Base-by-base conservation (phyloP, 768 basidiomycete genomes). In the Boletus eberwhitei region DNA sequence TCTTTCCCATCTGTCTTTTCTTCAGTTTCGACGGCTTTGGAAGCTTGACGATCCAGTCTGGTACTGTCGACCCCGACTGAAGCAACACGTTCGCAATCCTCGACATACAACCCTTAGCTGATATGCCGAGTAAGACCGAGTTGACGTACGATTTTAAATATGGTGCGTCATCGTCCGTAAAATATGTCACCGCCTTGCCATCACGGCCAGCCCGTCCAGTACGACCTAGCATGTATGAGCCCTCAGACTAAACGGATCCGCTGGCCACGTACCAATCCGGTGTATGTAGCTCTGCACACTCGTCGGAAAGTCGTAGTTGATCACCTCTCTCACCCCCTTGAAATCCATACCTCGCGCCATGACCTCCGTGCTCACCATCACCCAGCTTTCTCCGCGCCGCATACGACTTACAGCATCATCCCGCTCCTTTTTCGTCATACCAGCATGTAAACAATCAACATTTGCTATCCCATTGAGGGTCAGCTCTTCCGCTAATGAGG, bases 281-380 rank as follows among this genome's bases (percentile, higher is more conserved):
- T 99, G 97, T 40, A 99, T 82, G 66, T 99, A 99, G 65, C 90
- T 94, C 70, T 96, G 93, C 2, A 96, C 88, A 51, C 85, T 95
- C 37, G 88, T 93, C 3, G 97, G 97, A 72, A 98, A 98, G 73
- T 98, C 96, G 64, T 90, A 95, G 71, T 98, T 99, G 66, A 98
- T 87, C 11, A 99, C 94, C 65, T 98, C 90, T 54, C 86, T 78
- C 48, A 96, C 84, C 11, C 95, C 94, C 69, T 88, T 90, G 77
- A 99, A 98, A 67, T 98, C 97, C 88, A 99, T 94, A 4, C 97
- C 97, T 61, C 97, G 82, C 22, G 93, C 93, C 91, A 98, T 90
- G 48, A 98, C 90, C 69, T 99, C 97, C 22, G 97, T 99, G 60
- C 88, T 91, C 43, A 99, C 82, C 82, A 98, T 83, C 34, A 95